phyloP scores from a whole-genome alignment of 257 asterid species.

The Anisodus acutangulus region DNA sequence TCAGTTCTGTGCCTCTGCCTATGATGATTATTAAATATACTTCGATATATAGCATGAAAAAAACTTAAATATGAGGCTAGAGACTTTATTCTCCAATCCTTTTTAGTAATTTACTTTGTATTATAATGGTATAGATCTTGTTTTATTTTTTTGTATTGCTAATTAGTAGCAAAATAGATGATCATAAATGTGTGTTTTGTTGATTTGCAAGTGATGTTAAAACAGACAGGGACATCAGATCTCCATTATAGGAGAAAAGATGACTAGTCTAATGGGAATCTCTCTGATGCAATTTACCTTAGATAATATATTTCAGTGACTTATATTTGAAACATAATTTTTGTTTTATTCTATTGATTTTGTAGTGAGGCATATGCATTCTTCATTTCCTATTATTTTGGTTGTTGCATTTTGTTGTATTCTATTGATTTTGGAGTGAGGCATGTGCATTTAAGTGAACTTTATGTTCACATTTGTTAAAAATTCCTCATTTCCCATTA shows the following conservation, averaged over 20 bases:
- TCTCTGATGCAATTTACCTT: constrained; percentile 61
- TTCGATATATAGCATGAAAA: constrained; percentile 56
- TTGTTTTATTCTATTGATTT: too few species aligned
- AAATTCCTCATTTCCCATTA: neutral
- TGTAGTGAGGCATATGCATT: too few species aligned
- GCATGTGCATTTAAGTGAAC: neutral
- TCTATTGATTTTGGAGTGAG: neutral
- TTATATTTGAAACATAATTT: too few species aligned
- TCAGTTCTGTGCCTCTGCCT: constrained; percentile 34
- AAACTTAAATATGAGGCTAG: constrained; percentile 50
- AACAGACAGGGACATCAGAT: constrained; percentile 88
- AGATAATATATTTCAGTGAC: too few species aligned
- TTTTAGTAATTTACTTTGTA: neutral
- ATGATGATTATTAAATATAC: constrained; percentile 71
- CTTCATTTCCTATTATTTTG: too few species aligned
- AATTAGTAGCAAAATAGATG: neutral
- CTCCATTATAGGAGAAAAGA: constrained; percentile 36
- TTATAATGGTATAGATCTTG: neutral
- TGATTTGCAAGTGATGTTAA: constrained; percentile 55
- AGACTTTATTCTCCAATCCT: neutral
- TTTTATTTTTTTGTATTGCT: too few species aligned
- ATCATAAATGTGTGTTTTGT: neutral
- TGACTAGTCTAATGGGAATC: constrained; percentile 81
- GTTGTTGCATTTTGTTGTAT: too few species aligned
- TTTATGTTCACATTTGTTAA: neutral